phyloP scores from a whole-genome alignment of 768 basidiomycete species.

The Naematelia aurantialba region DNA sequence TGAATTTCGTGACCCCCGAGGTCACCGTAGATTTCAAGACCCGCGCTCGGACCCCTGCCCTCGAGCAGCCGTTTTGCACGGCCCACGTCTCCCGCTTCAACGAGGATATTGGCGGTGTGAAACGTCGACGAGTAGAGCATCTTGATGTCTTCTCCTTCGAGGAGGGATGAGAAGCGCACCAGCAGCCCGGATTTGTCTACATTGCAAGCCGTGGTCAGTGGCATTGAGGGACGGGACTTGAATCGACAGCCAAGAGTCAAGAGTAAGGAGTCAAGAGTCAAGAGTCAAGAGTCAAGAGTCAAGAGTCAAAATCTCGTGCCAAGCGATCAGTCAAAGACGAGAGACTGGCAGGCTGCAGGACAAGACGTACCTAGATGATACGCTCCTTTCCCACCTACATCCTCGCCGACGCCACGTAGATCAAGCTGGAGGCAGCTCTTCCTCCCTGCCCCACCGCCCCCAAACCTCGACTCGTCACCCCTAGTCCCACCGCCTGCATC shows the following conservation, averaged over 20 bases:
- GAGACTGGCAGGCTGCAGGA: too few relatives aligned
- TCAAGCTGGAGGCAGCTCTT: slow-evolving; percentile 44
- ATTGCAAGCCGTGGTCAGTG: too few relatives aligned
- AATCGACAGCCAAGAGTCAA: too few relatives aligned
- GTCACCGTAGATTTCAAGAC: too few relatives aligned
- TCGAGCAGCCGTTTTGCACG: slow-evolving; percentile 30
- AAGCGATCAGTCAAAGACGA: too few relatives aligned
- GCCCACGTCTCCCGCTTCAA: slow-evolving; percentile 38
- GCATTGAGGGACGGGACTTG: too few relatives aligned
- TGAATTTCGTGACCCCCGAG: too few relatives aligned
- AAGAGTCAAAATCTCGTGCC: too few relatives aligned
- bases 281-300: too few relatives aligned
- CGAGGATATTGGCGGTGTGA: slow-evolving; percentile 44
- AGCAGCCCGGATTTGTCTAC: slow-evolving; percentile 41
- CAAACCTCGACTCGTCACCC: slow-evolving; percentile 4
- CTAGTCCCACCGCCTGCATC: background rate
- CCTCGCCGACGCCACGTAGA: slow-evolving; percentile 22
- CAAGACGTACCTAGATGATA: slow-evolving; percentile 13
- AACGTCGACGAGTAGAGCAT: slow-evolving; percentile 45
- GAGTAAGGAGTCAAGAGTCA: too few relatives aligned
- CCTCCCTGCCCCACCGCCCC: slow-evolving; percentile 9
- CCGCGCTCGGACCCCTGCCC: too few relatives aligned
- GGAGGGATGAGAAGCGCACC: slow-evolving; percentile 33
- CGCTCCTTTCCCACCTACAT: slow-evolving; percentile 3
- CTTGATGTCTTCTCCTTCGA: slow-evolving; percentile 25